These are phyloP conservation scores for Ostreobium quekettii DNA, from an alignment of 139 green algal species.

Conservation along the genomic window DNA sequence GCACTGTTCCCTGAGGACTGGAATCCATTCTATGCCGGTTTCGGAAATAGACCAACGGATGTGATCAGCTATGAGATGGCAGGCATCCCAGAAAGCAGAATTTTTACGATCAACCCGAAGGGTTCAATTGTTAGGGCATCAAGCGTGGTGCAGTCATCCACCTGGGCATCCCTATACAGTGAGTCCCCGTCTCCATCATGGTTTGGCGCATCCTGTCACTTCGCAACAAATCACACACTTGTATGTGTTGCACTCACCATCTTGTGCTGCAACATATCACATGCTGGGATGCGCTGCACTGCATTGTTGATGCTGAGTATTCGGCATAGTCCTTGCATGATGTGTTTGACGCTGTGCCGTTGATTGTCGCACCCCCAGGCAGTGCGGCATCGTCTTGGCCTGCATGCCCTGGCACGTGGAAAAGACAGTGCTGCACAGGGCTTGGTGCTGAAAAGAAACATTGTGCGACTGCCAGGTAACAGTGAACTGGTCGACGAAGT, in stretches of 20 bases:
- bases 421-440: background rate
- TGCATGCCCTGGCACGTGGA: background rate
- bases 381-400: background rate
- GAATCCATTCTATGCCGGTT: slow-evolving; percentile 89
- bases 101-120: slow-evolving; percentile 92
- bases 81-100: slow-evolving; percentile 62
- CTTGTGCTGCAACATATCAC: no score
- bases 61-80: slow-evolving; percentile 77
- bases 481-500: slow-evolving; percentile 62
- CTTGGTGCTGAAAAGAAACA: background rate
- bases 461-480: slow-evolving; percentile 29
- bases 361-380: background rate
- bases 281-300: no score
- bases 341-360: no score
- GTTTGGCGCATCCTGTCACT: background rate
- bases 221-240: background rate
- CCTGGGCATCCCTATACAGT: slow-evolving; percentile 38
- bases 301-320: no score
- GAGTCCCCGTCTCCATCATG: background rate
- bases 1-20: slow-evolving; percentile 74
- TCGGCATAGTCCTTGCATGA: no score
- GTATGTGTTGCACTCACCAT: no score
- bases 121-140: slow-evolving; percentile 33
- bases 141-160: slow-evolving; percentile 29
- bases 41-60: slow-evolving; percentile 92